phyloP scores from a whole-genome alignment of 306 rosid genomes.

The Cyclanthera cordifolia region DNA sequence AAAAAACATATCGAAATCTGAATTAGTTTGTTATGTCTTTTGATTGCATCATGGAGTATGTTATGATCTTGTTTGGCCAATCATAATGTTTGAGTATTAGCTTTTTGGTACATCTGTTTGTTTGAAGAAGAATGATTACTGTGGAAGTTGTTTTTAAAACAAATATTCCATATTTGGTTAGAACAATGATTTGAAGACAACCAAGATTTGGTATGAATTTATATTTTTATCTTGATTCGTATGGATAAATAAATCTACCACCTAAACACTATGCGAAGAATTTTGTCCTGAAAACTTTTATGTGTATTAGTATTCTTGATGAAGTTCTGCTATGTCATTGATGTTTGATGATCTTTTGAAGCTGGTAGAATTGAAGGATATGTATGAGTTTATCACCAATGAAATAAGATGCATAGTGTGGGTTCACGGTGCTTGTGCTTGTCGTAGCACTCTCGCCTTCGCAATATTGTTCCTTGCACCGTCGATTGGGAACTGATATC shows the following conservation, averaged over 20 bases:
- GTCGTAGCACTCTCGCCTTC: not conserved
- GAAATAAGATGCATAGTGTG: not conserved
- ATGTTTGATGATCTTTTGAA: not conserved
- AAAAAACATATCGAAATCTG: not conserved
- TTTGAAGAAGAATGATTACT: not conserved
- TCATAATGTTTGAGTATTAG: not conserved
- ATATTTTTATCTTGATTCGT: not conserved
- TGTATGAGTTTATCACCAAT: not conserved
- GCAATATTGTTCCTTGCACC: not conserved
- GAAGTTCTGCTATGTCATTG: not conserved
- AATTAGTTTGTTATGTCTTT: not conserved
- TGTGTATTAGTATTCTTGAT: not conserved
- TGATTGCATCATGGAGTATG: not conserved
- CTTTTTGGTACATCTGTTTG: not conserved
- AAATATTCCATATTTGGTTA: not conserved
- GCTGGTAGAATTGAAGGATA: not conserved
- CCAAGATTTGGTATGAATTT: not conserved
- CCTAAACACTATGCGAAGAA: not conserved
- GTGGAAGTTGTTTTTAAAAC: not conserved
- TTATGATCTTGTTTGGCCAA: not conserved
- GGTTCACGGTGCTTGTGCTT: not conserved
- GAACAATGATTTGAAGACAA: not conserved
- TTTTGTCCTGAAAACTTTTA: not conserved
- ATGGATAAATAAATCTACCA: not conserved
- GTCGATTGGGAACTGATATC: not conserved